phyloP scores from a whole-genome alignment of 768 basidiomycete genomes.

The Pulveroboletus sp. region DNA sequence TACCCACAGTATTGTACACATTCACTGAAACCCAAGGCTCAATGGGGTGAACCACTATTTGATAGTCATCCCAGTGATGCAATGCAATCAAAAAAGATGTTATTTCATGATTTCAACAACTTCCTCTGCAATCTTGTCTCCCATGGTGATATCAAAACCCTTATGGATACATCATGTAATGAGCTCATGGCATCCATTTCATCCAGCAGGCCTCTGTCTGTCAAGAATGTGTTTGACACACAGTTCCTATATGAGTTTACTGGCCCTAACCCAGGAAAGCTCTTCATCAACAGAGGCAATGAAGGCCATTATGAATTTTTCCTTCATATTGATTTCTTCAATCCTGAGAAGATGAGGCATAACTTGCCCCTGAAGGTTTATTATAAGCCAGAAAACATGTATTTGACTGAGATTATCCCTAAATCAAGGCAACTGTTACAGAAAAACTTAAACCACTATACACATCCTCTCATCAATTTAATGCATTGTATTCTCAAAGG shows the following conservation, averaged over 20 bases:
- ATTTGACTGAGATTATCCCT: neutral
- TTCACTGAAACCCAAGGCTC: neutral
- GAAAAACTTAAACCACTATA: neutral
- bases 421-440: neutral
- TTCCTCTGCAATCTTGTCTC: too few species aligned
- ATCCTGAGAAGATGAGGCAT: neutral
- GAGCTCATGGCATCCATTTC: too few species aligned
- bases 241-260: too few species aligned
- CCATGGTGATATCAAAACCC: too few species aligned
- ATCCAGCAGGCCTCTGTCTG: too few species aligned
- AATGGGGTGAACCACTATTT: neutral
- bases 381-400: neutral
- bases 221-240: too few species aligned
- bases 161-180: too few species aligned
- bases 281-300: neutral
- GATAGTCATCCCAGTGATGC: neutral
- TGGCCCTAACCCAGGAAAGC: slow-evolving; percentile 4
- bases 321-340: neutral
- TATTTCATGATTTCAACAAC: too few species aligned
- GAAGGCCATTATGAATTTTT: neutral
- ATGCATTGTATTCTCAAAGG: too few species aligned
- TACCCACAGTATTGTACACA: slow-evolving; percentile 1
- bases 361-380: neutral
- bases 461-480: slow-evolving; percentile 34
- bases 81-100: too few species aligned